Conservation (phyloP, 192 early-diverging fungal species). For the Coemansia sp. region DNA sequence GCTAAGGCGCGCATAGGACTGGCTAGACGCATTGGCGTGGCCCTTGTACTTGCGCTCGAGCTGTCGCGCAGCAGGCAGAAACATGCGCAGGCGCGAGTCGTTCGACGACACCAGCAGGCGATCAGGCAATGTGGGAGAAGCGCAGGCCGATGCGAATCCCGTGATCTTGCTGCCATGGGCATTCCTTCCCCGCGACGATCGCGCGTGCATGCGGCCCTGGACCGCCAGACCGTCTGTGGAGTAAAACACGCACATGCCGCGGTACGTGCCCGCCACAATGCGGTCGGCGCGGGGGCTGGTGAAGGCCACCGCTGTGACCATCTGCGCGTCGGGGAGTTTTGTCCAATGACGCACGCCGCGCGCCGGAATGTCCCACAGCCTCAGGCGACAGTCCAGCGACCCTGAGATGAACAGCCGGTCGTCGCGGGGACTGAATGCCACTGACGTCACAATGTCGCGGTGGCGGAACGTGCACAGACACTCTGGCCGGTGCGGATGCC, state of each 20-base stretch:
- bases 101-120: constrained; percentile 64
- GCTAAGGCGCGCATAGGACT: constrained; percentile 78
- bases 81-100: constrained; percentile 82
- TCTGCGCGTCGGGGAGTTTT: constrained; percentile 64
- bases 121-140: constrained; percentile 43
- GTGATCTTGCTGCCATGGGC: constrained; percentile 78
- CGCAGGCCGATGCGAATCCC: constrained; percentile 62
- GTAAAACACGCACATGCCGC: constrained; percentile 83
- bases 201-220: constrained; percentile 80
- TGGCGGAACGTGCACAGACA: constrained; percentile 83
- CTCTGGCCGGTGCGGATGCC: constrained; percentile 72
- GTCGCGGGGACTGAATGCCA: constrained; percentile 83
- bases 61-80: constrained; percentile 73
- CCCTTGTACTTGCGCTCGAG: constrained; percentile 85
- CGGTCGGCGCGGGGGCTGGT: constrained; percentile 67
- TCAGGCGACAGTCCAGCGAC: constrained; percentile 75
- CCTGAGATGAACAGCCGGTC: constrained; percentile 81
- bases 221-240: constrained; percentile 77
- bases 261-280: constrained; percentile 75
- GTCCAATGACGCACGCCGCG: constrained; percentile 81
- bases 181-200: constrained; percentile 60
- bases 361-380: constrained; percentile 82
- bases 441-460: constrained; percentile 74
- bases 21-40: constrained; percentile 67
- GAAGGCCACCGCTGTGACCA: constrained; percentile 81